These are phyloP conservation scores for Tolypocladium amazonense DNA, from an alignment of 2,329 filamentous ascomycete species.

Conservation along the genomic window DNA sequence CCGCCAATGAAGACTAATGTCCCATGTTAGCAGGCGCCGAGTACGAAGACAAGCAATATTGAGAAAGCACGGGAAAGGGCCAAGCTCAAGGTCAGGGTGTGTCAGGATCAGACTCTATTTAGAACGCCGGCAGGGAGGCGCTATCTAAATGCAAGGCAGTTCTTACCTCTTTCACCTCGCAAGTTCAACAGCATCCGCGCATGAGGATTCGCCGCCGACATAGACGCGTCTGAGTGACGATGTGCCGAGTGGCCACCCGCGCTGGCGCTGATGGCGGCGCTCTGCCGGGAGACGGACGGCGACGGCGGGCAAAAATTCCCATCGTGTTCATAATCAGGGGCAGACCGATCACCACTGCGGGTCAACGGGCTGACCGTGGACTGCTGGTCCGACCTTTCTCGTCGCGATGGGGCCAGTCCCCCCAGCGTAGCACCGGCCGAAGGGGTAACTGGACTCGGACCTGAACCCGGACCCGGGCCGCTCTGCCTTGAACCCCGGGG, in stretches of 20 bases:
- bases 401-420: background rate
- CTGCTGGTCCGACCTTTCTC: background rate
- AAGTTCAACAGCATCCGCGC: constrained; percentile 39
- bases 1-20: constrained; percentile 34
- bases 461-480: background rate
- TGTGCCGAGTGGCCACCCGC: background rate
- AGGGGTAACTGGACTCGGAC: background rate
- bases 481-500: constrained; percentile 13
- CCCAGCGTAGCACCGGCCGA: background rate
- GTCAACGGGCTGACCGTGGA: background rate
- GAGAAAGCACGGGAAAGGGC: background rate
- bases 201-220: constrained; percentile 9
- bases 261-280: constrained; percentile 6
- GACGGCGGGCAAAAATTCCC: constrained; percentile 15
- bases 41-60: background rate
- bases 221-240: constrained; percentile 2
- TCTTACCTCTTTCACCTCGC: constrained; percentile 38
- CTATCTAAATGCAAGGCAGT: background rate
- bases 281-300: constrained; percentile 18
- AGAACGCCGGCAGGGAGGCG: background rate
- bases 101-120: background rate
- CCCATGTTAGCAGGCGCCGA: background rate
- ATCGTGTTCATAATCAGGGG: background rate
- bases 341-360: background rate
- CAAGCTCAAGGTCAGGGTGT: background rate